These are phyloP conservation scores for Aspergillus versicolor DNA, from an alignment of 2,329 filamentous ascomycete genomes.

Conservation along the genomic window DNA sequence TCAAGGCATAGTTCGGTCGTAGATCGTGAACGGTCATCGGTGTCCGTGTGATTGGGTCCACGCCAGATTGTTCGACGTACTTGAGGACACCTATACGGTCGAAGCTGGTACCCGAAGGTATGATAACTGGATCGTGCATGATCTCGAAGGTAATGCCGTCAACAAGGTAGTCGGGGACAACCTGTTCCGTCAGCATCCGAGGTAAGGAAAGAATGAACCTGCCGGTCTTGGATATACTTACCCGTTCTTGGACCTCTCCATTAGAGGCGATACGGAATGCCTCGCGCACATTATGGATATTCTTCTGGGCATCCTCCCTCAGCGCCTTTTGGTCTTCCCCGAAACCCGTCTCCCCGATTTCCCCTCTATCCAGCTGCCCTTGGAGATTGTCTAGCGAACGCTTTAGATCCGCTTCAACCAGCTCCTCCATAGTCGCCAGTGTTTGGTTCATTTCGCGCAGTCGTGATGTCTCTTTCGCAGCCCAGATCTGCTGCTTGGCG, in stretches of 20 bases:
- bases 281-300: conserved; percentile 45
- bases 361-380: conserved; percentile 33
- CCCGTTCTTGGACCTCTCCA: conserved; percentile 45
- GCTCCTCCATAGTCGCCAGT: conserved; percentile 39
- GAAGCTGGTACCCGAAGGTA: conserved; percentile 83
- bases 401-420: conserved; percentile 41
- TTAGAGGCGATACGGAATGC: conserved; percentile 43
- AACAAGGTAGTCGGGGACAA: conserved; percentile 50
- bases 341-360: conserved; percentile 63
- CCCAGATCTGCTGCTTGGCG: conserved; percentile 86
- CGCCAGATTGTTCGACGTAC: conserved; percentile 71
- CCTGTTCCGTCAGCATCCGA: conserved; percentile 26
- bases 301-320: conserved; percentile 50
- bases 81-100: conserved; percentile 83
- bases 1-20: conserved; percentile 77
- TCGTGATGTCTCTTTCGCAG: conserved; percentile 60
- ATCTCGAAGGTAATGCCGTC: conserved; percentile 52
- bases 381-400: conserved; percentile 38
- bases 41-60: conserved; percentile 82
- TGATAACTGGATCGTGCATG: conserved; percentile 53
- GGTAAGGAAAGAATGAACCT: background rate
- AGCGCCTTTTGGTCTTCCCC: conserved; percentile 64
- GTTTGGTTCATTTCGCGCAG: conserved; percentile 48
- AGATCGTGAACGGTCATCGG: conserved; percentile 68
- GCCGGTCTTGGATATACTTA: conserved; percentile 24